A percentile compares a stretch with the other conserved stretches of the same genome.
phyloP scores from a whole-genome alignment of 306 rosid species.

The Prunus fruticosa region DNA sequence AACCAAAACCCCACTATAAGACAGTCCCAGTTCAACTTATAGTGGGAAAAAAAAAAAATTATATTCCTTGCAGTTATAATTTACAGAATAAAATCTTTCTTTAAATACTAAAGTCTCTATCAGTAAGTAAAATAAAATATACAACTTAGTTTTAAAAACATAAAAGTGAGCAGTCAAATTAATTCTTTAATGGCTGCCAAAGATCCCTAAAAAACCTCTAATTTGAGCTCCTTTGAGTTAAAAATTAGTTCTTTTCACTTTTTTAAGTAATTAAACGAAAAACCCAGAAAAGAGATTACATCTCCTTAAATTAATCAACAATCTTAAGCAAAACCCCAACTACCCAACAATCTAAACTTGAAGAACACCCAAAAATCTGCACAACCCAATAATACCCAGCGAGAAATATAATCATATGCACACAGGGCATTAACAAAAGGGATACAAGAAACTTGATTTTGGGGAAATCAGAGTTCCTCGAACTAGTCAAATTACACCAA shows the following conservation, averaged over 20 bases:
- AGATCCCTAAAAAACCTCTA: slow-evolving; percentile 42
- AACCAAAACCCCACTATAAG: slow-evolving; percentile 45
- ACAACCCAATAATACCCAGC: slow-evolving; percentile 18
- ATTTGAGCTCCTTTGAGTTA: slow-evolving; percentile 27
- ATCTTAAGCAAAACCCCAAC: slow-evolving; percentile 15
- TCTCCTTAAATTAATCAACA: slow-evolving; percentile 22
- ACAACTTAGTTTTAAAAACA: slow-evolving; percentile 33
- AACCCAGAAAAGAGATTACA: slow-evolving; percentile 23
- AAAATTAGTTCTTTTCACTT: slow-evolving; percentile 35
- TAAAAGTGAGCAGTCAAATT: slow-evolving; percentile 51
- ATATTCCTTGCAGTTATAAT: slow-evolving; percentile 20
- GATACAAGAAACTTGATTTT: slow-evolving; percentile 30
- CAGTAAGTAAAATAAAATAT: slow-evolving; percentile 38
- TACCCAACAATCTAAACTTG: slow-evolving; percentile 18
- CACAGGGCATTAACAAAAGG: slow-evolving; percentile 5
- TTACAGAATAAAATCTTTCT: slow-evolving; percentile 37
- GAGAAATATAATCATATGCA: slow-evolving; percentile 7
- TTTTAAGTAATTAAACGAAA: slow-evolving; percentile 24
- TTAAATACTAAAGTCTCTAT: slow-evolving; percentile 46
- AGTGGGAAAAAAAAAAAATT: slow-evolving; percentile 10
- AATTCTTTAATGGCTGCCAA: slow-evolving; percentile 44
- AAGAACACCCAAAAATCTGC: slow-evolving; percentile 14
- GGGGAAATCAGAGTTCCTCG: slow-evolving; percentile 41
- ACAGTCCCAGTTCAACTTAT: slow-evolving; percentile 36
- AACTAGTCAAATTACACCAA: slow-evolving; percentile 30